A percentile compares a stretch with the other conserved stretches of the same genome.
Conservation (phyloP, 1,284 basidiomycete genomes). For the Termitomyces sp. region DNA sequence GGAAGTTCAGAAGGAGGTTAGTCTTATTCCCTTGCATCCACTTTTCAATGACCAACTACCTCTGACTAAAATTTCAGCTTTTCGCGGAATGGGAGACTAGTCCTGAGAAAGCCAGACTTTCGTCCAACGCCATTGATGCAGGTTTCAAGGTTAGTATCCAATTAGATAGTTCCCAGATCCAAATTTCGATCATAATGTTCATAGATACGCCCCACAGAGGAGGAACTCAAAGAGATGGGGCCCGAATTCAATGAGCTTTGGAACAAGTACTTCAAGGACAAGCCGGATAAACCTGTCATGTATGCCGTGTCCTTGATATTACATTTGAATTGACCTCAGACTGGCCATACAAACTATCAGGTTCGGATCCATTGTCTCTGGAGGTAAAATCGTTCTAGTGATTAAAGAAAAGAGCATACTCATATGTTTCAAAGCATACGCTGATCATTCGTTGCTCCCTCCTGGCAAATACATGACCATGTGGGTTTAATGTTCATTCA, state of each 20-base stretch:
- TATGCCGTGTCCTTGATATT: constrained; percentile 18
- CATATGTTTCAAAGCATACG: constrained; percentile 42
- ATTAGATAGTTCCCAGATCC: neutral
- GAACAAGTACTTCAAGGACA: constrained; percentile 69
- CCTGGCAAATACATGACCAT: constrained; percentile 71
- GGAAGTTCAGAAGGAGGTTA: constrained; percentile 49
- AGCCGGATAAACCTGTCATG: constrained; percentile 74
- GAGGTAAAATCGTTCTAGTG: constrained; percentile 29
- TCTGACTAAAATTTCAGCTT: constrained; percentile 29
- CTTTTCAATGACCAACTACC: neutral
- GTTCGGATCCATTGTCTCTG: constrained; percentile 63
- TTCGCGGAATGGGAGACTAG: constrained; percentile 66
- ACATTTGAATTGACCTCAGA: neutral
- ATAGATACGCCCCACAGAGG: constrained; percentile 61
- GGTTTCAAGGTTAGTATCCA: constrained; percentile 55
- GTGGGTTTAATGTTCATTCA: constrained; percentile 27
- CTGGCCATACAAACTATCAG: constrained; percentile 19
- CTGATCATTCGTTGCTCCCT: constrained; percentile 63
- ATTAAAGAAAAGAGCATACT: neutral
- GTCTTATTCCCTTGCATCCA: neutral
- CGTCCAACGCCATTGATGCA: constrained; percentile 69
- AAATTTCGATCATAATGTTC: neutral
- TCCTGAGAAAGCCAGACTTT: constrained; percentile 62
- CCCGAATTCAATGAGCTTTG: constrained; percentile 69
- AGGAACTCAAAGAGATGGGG: constrained; percentile 69